Evolutionary conservation across 176 grass and related monocot genomes (phyloP), one percentile per base, ranked within the genome.

Genomic region (Elymus sibiricus): DNA sequence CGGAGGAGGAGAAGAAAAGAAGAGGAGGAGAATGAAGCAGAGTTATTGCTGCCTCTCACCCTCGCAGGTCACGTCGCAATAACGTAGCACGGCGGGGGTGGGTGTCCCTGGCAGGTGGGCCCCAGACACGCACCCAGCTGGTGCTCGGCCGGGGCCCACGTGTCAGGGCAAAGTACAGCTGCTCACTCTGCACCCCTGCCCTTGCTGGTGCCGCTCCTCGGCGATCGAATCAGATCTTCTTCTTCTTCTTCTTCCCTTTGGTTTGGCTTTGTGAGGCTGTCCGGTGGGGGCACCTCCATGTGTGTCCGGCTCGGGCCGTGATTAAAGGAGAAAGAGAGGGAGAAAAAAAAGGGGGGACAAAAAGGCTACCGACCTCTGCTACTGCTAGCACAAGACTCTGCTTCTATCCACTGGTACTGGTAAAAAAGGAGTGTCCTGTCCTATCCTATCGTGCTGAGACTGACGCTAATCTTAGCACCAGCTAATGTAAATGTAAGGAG

Each of bases 161-260:
- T 78, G 76, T 49, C n/a, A 78, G 51, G 40, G 11, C 28, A 49
- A 90, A 90, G 85, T 84, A 90, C 80, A n/a, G n/a, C n/a, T n/a
- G n/a, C n/a, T n/a, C n/a, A n/a, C n/a, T n/a, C n/a, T n/a, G n/a
- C n/a, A n/a, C n/a, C n/a, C n/a, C n/a, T n/a, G n/a, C n/a, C n/a
- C n/a, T n/a, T n/a, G n/a, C n/a, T n/a, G n/a, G n/a, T n/a, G n/a
- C n/a, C 11, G 1, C 29, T 65, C 28, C 5, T 32, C 7, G 12
- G 4, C 51, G 51, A 27, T 32, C 19, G 43, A 56, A 82, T 63
- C 74, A 31, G 89, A 87, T 87, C 46, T 75, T 77, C 85, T 46
- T 27, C 46, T 75, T 77, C 85, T 46, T 27, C 26, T 10, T 11
- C 11, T 1, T 2, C 3, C 7, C 7, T 1, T 1, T 0, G 16